Percentiles rank a stretch among this genome's conserved stretches.
Conservation (phyloP, 805 yeast species). For the Candida michaelii region DNA sequence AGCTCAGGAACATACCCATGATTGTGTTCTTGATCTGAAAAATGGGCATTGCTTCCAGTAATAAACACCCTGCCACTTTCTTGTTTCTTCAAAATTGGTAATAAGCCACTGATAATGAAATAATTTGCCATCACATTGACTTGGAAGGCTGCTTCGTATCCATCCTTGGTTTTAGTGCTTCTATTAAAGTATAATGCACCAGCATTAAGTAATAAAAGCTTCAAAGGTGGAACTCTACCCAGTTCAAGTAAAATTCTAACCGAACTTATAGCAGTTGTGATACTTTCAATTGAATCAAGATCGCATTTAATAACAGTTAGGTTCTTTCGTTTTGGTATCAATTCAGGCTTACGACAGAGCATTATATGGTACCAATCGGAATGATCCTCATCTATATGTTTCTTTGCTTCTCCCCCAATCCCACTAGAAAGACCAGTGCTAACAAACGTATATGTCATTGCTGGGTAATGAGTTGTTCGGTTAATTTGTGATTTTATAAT, state of each 20-base stretch:
- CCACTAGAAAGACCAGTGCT: constrained; percentile 8
- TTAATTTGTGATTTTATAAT: no score
- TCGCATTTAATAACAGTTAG: constrained; percentile 5
- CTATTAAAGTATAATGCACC: constrained; percentile 3
- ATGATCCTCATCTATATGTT: not conserved
- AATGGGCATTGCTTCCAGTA: constrained; percentile 12
- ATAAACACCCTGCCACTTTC: constrained; percentile 3
- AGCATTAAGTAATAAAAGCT: constrained; percentile 5
- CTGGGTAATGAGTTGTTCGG: no score
- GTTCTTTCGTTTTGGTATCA: not conserved
- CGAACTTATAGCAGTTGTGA: not conserved
- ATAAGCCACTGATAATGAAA: constrained; percentile 1
- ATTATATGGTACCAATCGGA: constrained; percentile 4
- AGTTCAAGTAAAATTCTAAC: not conserved
- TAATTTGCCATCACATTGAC: constrained; percentile 6
- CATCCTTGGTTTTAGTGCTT: constrained; percentile 4
- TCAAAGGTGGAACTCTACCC: constrained; percentile 8
- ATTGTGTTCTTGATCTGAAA: constrained; percentile 6
- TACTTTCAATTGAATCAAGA: constrained; percentile 6
- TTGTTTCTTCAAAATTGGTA: constrained; percentile 1
- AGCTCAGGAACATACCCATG: constrained; percentile 4
- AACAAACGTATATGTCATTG: constrained; percentile 1
- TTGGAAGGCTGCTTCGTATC: constrained; percentile 8
- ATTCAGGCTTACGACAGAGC: constrained; percentile 3
- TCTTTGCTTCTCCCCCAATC: not conserved